phyloP scores from a whole-genome alignment of 495 filamentous ascomycete species.

The Hyaloscypha finlandica region DNA sequence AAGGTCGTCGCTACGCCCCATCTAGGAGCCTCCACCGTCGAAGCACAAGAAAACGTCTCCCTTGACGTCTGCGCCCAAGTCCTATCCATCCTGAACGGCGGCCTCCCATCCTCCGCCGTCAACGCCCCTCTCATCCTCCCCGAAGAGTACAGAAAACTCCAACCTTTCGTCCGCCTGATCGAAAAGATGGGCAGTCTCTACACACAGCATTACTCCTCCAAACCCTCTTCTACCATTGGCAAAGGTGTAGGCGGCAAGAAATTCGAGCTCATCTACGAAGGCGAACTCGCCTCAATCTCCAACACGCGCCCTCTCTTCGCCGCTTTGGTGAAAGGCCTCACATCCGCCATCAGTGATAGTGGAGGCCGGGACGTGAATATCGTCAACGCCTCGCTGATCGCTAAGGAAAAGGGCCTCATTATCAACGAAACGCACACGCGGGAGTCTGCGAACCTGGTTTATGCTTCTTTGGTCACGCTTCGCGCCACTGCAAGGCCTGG shows the following conservation, averaged over 20 bases:
- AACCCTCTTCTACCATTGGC: conserved; percentile 25
- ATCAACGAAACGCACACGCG: conserved; percentile 65
- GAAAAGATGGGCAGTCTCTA: conserved; percentile 72
- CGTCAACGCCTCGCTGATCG: conserved; percentile 69
- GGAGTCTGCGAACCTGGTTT: conserved; percentile 50
- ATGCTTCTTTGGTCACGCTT: conserved; percentile 64
- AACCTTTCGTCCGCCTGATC: conserved; percentile 67
- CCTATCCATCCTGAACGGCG: conserved; percentile 63
- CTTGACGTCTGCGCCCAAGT: conserved; percentile 76
- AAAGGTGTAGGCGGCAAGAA: conserved; percentile 47
- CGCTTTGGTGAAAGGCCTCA: conserved; percentile 67
- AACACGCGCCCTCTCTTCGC: conserved; percentile 73
- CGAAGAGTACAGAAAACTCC: conserved; percentile 68
- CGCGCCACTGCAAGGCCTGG: conserved; percentile 26
- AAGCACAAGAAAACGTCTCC: conserved; percentile 75
- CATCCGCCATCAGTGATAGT: conserved; percentile 56
- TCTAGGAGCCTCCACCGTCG: conserved; percentile 71
- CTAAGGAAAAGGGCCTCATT: conserved; percentile 66
- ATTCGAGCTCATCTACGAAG: conserved; percentile 71
- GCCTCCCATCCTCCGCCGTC: conserved; percentile 67
- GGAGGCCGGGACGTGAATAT: conserved; percentile 70
- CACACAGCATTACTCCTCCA: conserved; percentile 64
- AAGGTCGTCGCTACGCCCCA: conserved; percentile 71
- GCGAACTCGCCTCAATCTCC: conserved; percentile 58
- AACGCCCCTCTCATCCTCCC: conserved; percentile 74